Evolutionary conservation across 2,329 filamentous ascomycete genomes (phyloP), one percentile per base, ranked within the genome.

Genomic region (Venturia nashicola): DNA sequence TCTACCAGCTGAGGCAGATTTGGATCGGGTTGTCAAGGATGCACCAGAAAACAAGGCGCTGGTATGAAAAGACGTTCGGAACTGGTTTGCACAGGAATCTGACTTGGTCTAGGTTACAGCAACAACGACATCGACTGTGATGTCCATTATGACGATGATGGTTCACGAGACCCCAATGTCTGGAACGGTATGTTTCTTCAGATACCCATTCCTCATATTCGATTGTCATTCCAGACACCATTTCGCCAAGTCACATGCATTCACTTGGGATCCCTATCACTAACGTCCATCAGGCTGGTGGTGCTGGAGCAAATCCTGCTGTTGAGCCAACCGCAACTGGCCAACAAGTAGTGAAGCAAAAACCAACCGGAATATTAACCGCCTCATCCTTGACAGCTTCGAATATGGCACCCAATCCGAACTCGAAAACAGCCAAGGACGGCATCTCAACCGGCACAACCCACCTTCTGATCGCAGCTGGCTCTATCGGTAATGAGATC

Each of bases 401-500:
- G 65, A 20, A 65, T 67, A 34, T 65, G 67, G 61, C 59, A 43
- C n/a, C 64, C 61, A 46, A 61, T 65, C 42, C 67, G 67, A 57
- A n/a, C n/a, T 57, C 51, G 32, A 27, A 57, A 57, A 57, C 51
- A 57, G 59, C 40, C 27, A 46, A 67, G 48, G 65, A 67, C 32
- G 69, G 70, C n/a, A 70, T 76, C 40, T 75, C 74, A 8, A 69
- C 72, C 46, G 71, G 71, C 8, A 75, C 74, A n/a, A 69, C 75
- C 63, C 74, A 76, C 62, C 64, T 74, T 65, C 71, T 76, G 39
- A 76, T 76, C 36, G 74, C 74, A 62, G 74, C 73, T 64, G 74
- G 73, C 9, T 75, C 74, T n/a, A 75, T 76, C 64, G 74, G 74
- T 73, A 68, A 23, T 48, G 40, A 8, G 5, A 8, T 57, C 14